phyloP scores from a whole-genome alignment of 345 rosid genomes.

The Moringa oleifera region DNA sequence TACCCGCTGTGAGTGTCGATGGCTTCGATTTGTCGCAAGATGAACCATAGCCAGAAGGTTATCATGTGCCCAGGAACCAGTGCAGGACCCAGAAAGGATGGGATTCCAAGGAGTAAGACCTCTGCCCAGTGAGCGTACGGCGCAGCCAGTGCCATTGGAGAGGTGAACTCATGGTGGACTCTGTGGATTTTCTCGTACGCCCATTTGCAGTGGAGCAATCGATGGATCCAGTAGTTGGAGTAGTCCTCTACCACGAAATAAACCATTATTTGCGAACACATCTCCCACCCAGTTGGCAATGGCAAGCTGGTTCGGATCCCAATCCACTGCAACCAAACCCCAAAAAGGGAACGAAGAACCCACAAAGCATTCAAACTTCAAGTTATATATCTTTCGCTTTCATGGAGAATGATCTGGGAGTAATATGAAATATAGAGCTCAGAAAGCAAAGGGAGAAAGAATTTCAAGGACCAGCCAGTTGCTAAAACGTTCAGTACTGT shows the following conservation, averaged over 20 bases:
- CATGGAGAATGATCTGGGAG: too few species aligned
- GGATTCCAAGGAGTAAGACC: slow-evolving; percentile 20
- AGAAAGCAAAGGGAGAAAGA: neutral
- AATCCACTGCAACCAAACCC: slow-evolving; percentile 3
- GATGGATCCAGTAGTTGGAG: slow-evolving; percentile 19
- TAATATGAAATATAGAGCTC: too few species aligned
- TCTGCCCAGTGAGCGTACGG: slow-evolving; percentile 29
- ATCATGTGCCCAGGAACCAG: slow-evolving; percentile 22
- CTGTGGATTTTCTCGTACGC: slow-evolving; percentile 24
- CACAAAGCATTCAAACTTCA: too few species aligned
- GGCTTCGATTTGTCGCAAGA: slow-evolving; percentile 13
- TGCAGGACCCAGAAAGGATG: slow-evolving; percentile 27
- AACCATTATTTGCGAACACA: slow-evolving; percentile 14
- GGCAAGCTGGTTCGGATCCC: slow-evolving; percentile 20
- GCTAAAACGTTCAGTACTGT: neutral
- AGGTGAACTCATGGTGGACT: slow-evolving; percentile 22
- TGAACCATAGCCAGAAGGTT: slow-evolving; percentile 24
- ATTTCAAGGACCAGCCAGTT: too few species aligned
- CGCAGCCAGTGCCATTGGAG: slow-evolving; percentile 21
- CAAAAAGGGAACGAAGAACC: too few species aligned
- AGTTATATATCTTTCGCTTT: too few species aligned
- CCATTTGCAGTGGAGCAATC: slow-evolving; percentile 22
- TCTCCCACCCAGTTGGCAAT: slow-evolving; percentile 15
- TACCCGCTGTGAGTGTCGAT: neutral
- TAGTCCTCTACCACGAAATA: slow-evolving; percentile 21